Conservation (phyloP, 495 filamentous ascomycete genomes). For the Xylaria nigripes region DNA sequence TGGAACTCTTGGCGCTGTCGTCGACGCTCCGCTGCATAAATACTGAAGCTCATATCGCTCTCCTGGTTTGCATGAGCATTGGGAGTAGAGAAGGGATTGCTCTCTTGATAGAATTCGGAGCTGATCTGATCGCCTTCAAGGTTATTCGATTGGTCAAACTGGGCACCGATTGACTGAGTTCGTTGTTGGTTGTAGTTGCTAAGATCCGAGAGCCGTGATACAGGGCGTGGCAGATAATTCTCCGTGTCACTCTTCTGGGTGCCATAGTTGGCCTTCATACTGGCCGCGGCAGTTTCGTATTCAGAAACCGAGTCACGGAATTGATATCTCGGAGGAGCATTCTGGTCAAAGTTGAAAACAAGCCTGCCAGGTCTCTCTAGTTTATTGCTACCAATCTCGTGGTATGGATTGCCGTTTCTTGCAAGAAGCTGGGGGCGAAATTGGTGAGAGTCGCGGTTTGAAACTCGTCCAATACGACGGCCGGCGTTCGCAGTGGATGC, state of each 20-base stretch:
- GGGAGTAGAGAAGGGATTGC: neutral
- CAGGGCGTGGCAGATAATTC: neutral
- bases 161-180: neutral
- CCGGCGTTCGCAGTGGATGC: slow-evolving; percentile 22
- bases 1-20: neutral
- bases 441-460: slow-evolving; percentile 10
- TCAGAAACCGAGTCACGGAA: slow-evolving; percentile 22
- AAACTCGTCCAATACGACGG: slow-evolving; percentile 12
- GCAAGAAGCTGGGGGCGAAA: slow-evolving; percentile 11
- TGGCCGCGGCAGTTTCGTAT: neutral
- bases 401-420: slow-evolving; percentile 22
- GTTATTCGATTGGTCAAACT: neutral
- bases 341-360: slow-evolving; percentile 1
- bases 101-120: neutral
- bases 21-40: neutral
- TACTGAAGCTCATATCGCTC: too few species aligned
- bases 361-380: slow-evolving; percentile 8
- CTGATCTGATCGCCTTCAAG: neutral
- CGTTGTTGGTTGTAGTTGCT: neutral
- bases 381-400: slow-evolving; percentile 2
- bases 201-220: neutral
- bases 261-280: neutral
- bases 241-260: neutral
- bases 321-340: slow-evolving; percentile 13
- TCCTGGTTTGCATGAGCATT: neutral